Evolutionary conservation across 2,329 filamentous ascomycete genomes (phyloP).

Genomic region (Talaromyces sp.): DNA sequence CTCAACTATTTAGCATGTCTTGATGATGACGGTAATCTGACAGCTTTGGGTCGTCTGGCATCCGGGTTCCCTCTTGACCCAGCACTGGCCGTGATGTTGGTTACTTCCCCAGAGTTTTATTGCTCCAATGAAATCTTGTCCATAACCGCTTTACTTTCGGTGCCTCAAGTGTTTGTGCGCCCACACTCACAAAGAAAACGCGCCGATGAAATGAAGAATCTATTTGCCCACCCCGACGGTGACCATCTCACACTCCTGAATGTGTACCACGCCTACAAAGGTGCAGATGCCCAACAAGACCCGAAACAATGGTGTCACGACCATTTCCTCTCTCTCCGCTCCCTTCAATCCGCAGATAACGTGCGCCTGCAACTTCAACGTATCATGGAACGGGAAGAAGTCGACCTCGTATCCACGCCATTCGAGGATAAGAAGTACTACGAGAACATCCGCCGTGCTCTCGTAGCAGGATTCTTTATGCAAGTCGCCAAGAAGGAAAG

Average conservation of each 20-base stretch:
- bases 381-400: constrained; percentile 89
- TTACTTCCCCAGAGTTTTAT: constrained; percentile 94
- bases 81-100: constrained; percentile 92
- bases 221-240: constrained; percentile 87
- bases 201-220: constrained; percentile 94
- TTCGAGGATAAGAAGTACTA: constrained; percentile 98
- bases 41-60: constrained; percentile 74
- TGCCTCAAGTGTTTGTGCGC: constrained; percentile 88
- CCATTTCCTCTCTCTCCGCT: constrained; percentile 86
- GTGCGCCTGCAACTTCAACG: constrained; percentile 86
- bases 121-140: constrained; percentile 98
- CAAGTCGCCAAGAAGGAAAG: constrained; percentile 93
- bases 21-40: constrained; percentile 93
- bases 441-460: constrained; percentile 86
- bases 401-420: constrained; percentile 80
- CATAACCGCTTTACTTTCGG: constrained; percentile 86
- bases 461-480: constrained; percentile 98
- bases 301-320: constrained; percentile 92
- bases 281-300: constrained; percentile 62
- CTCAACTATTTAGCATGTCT: constrained; percentile 95
- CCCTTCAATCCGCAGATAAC: constrained; percentile 87
- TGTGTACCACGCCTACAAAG: constrained; percentile 96
- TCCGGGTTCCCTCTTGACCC: constrained; percentile 96
- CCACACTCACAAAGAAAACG: constrained; percentile 80
- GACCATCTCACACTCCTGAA: constrained; percentile 96